Evolutionary conservation across 768 basidiomycete species (phyloP), one percentile per base, ranked within the genome.

Genomic region (Lanmaoa pseudosensibilis): DNA sequence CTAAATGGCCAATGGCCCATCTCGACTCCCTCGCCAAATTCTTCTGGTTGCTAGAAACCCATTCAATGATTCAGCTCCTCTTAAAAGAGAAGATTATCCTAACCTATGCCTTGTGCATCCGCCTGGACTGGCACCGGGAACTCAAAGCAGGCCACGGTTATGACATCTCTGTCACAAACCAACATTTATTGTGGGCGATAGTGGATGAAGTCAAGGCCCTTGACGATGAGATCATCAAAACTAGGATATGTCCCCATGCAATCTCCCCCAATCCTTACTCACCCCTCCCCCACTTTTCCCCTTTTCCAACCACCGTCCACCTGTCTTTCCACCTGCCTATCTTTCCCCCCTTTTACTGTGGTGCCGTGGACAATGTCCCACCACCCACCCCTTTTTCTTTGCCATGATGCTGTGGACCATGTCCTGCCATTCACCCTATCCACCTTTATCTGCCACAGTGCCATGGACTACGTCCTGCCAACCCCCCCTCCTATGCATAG

Each of bases 61-160:
- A 50, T 5, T 27, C 49, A 2, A 21, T 3, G 2, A 6, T 21
- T 5, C 44, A 38, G 1, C 11, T 30, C 3, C 45, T 11, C 1
- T 11, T 46, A 2, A 27, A n/a, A 0, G 18, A 46, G 3, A 46
- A 32, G 1, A 4, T 13, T 0, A 19, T 46, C 12, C 45, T 46
- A 1, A 46, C n/a, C 0, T 46, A 46, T 2, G 12, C 27, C 0
- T n/a, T n/a, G 0, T 3, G 3, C 3, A 12, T 46, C 1, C 6
- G n/a, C 6, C n/a, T 46, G 0, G 27, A 46, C n/a, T 46, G 27
- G n/a, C 45, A 30, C 7, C 2, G 12, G 0, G 18, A 45, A 6
- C 25, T 44, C 25, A 44, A 44, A 18, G 43, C 43, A 0, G 4
- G 43, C 1, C 3, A 16, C 0, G 23, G 43, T 4, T 44, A 44